These are phyloP conservation scores for Myxozyma nipponensis DNA, from an alignment of 805 yeast genomes.

Conservation along the genomic window DNA sequence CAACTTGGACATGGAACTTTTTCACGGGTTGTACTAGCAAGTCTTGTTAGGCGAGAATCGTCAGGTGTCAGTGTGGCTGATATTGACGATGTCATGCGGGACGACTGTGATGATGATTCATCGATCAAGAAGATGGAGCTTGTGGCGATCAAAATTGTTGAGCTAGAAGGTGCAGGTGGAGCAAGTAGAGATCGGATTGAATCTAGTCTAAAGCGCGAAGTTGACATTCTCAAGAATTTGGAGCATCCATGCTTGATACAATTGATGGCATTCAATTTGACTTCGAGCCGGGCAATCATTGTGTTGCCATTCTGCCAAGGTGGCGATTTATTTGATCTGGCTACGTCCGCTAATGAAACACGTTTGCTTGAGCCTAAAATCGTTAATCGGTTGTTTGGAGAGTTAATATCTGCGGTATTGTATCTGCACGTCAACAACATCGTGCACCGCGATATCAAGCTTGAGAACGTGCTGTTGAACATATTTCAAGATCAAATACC, in stretches of 20 bases:
- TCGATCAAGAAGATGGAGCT: conserved; percentile 17
- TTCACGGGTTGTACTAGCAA: conserved; percentile 40
- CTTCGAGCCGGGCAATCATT: conserved; percentile 43
- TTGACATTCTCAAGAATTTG: conserved; percentile 50
- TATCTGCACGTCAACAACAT: conserved; percentile 66
- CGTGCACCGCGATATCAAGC: conserved; percentile 87
- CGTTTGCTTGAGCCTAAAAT: conserved; percentile 46
- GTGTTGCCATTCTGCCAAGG: conserved; percentile 77
- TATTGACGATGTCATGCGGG: not conserved
- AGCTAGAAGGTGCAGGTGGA: conserved; percentile 40
- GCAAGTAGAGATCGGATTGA: conserved; percentile 53
- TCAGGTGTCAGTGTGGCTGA: conserved; percentile 3
- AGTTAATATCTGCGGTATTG: conserved; percentile 62
- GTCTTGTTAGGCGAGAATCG: conserved; percentile 4
- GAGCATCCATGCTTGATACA: conserved; percentile 23
- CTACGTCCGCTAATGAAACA: conserved; percentile 41
- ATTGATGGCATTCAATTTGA: conserved; percentile 28
- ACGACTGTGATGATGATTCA: not conserved
- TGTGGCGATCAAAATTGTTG: conserved; percentile 71
- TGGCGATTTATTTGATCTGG: conserved; percentile 75
- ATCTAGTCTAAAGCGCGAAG: conserved; percentile 65
- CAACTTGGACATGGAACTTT: conserved; percentile 43
- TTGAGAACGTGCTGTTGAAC: conserved; percentile 56
- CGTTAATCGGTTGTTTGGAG: conserved; percentile 62
- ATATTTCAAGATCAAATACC: conserved; percentile 39